These are phyloP conservation scores for Crucibulum laeve DNA, from an alignment of 768 basidiomycete species.

Conservation along the genomic window DNA sequence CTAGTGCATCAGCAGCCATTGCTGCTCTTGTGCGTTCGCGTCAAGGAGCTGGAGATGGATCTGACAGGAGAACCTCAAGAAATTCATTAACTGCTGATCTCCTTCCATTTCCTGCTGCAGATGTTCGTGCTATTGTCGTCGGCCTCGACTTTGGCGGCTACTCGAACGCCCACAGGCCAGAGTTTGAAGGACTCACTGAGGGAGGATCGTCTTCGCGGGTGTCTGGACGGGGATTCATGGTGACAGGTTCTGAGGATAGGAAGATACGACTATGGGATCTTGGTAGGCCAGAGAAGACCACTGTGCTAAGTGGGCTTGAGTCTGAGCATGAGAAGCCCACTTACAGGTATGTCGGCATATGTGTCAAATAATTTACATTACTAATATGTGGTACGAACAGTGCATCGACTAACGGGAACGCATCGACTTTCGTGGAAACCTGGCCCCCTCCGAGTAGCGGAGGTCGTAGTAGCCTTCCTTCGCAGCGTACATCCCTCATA, in stretches of 20 bases:
- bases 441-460: conserved; percentile 44
- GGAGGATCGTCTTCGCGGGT: conserved; percentile 32
- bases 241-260: conserved; percentile 89
- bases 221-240: conserved; percentile 60
- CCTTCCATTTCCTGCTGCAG: conserved; percentile 49
- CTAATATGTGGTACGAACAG: conserved; percentile 12
- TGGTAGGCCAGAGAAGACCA: conserved; percentile 63
- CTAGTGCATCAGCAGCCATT: conserved; percentile 68
- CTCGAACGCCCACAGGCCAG: conserved; percentile 45
- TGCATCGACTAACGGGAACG: conserved; percentile 34
- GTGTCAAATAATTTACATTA: conserved; percentile 1
- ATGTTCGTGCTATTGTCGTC: conserved; percentile 65
- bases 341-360: conserved; percentile 57
- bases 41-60: conserved; percentile 29
- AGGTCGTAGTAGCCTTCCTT: conserved; percentile 59
- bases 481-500: conserved; percentile 74
- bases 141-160: conserved; percentile 79
- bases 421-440: conserved; percentile 58
- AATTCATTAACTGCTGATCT: conserved; percentile 28
- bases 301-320: conserved; percentile 76
- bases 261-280: conserved; percentile 89
- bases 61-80: conserved; percentile 26
- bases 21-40: conserved; percentile 74
- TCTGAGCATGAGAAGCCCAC: conserved; percentile 69
- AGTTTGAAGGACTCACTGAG: conserved; percentile 42